Evolutionary conservation across 805 yeast genomes (phyloP), one percentile per base, ranked within the genome.

Genomic region (Ogataea parapolymorpha): DNA sequence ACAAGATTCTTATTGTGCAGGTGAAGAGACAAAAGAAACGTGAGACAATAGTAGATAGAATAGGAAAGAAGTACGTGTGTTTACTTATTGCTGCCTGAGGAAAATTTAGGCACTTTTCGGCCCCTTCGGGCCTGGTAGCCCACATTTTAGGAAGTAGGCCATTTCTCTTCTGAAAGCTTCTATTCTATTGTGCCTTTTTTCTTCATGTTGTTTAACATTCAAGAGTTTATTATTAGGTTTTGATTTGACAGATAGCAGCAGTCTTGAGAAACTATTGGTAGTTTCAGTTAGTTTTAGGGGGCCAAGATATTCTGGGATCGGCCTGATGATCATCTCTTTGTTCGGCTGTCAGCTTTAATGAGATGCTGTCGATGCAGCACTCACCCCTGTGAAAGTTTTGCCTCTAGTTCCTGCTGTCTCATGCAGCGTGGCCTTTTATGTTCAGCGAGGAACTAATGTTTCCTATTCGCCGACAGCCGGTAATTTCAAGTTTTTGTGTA

Each of bases 51-150:
- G 12, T 17, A 6, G 17, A 24, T 18, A 23, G n/a, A 26, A 9
- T 6, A 20, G 36, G 26, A 25, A 13, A 14, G 11, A 13, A 12
- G 13, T 22, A 14, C 14, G 12, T 6, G 10, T 29, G 24, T 29
- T 29, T 29, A 13, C n/a, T 15, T 15, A 15, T 37, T 37, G 22
- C 40, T 32, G 6, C 17, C 11, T 22, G 15, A n/a, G 30, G 40
- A 30, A 37, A 29, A 14, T 5, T 20, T 15, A n/a, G 27, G 14
- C 27, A 11, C 27, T n/a, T 11, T 12, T 25, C 4, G 27, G 12
- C 27, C 27, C 8, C 14, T 25, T 25, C 14, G 27, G 27, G 27
- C 27, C 27, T 25, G 12, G 14, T 12, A 12, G 27, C 27, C 27
- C 27, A 25, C 27, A 2, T 25, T 25, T 25, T 25, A 9, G 27